Evolutionary conservation across 176 grass and related monocot species (phyloP).

Genomic region (Elaeis guineensis): DNA sequence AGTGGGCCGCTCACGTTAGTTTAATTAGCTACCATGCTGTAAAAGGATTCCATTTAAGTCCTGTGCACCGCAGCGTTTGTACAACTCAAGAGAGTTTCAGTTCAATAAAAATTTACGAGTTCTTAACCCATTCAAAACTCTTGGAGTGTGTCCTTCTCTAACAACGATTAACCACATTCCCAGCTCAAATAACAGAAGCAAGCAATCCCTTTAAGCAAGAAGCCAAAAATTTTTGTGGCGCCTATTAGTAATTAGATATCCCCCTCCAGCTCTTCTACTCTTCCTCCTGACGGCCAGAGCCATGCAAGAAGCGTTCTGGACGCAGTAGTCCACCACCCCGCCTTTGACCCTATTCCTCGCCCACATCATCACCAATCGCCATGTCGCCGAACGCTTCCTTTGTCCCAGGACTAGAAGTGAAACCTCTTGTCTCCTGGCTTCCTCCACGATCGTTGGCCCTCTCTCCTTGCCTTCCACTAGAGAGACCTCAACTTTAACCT

Average conservation of each 20-base stretch:
- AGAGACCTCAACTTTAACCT: slow-evolving; percentile 48
- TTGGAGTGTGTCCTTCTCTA: too few relatives aligned
- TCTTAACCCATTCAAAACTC: too few relatives aligned
- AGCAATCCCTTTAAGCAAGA: too few relatives aligned
- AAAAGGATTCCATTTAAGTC: too few relatives aligned
- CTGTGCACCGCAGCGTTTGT: too few relatives aligned
- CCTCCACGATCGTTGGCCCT: slow-evolving; percentile 56
- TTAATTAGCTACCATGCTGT: too few relatives aligned
- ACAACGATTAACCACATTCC: too few relatives aligned
- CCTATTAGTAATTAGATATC: slow-evolving; percentile 50
- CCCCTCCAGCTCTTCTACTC: slow-evolving; percentile 40
- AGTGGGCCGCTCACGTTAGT: too few relatives aligned
- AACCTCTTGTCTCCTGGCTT: slow-evolving; percentile 35
- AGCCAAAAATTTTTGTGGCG: slow-evolving; percentile 27
- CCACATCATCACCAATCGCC: slow-evolving; percentile 27
- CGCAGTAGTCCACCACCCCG: slow-evolving; percentile 46
- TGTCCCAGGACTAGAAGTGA: slow-evolving; percentile 63
- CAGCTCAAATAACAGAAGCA: too few relatives aligned
- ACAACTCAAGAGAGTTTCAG: too few relatives aligned
- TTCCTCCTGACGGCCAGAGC: slow-evolving; percentile 43
- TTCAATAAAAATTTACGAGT: too few relatives aligned
- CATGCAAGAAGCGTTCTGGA: slow-evolving; percentile 68
- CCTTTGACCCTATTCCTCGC: slow-evolving; percentile 4
- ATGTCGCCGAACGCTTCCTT: slow-evolving; percentile 13
- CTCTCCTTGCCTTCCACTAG: slow-evolving; percentile 41